These are phyloP conservation scores for Haplosporangium sp. DNA, from an alignment of 371 early-diverging fungal genomes.

Conservation along the genomic window DNA sequence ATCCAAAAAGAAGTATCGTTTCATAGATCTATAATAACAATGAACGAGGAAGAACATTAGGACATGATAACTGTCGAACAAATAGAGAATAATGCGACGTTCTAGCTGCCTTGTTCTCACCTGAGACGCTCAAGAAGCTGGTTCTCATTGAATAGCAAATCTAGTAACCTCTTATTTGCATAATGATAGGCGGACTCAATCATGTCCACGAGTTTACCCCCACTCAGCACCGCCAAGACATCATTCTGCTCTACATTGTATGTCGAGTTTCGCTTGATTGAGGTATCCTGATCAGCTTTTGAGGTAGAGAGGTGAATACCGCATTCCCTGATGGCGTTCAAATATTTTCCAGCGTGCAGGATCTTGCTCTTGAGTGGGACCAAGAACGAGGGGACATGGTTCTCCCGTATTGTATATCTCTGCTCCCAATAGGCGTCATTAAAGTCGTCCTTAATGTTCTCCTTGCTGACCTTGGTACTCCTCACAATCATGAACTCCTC, in stretches of 20 bases:
- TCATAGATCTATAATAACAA: conserved; percentile 76
- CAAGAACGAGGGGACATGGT: conserved; percentile 80
- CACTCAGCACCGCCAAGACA: conserved; percentile 33
- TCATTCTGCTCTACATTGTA: conserved; percentile 72
- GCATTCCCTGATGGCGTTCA: conserved; percentile 93
- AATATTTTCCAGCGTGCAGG: conserved; percentile 91
- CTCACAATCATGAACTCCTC: conserved; percentile 93
- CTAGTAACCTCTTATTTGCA: conserved; percentile 79
- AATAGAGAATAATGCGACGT: not conserved
- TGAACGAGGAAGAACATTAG: not conserved
- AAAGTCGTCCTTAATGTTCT: conserved; percentile 75
- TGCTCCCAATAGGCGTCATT: conserved; percentile 89
- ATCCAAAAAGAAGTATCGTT: conserved; percentile 92
- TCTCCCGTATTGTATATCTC: conserved; percentile 75
- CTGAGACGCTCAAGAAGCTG: conserved; percentile 78
- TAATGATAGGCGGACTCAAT: conserved; percentile 82
- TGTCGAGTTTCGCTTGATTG: conserved; percentile 34
- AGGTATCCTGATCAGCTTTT: not conserved
- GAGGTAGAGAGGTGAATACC: conserved; percentile 67
- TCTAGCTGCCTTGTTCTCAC: conserved; percentile 50
- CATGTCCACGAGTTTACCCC: conserved; percentile 57
- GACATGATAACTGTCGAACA: not conserved
- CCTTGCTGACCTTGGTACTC: conserved; percentile 67
- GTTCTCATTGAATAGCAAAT: conserved; percentile 74
- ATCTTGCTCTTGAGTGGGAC: conserved; percentile 81